phyloP scores from a whole-genome alignment of 352 stramenopile species.

The Globisporangium takayamanum region DNA sequence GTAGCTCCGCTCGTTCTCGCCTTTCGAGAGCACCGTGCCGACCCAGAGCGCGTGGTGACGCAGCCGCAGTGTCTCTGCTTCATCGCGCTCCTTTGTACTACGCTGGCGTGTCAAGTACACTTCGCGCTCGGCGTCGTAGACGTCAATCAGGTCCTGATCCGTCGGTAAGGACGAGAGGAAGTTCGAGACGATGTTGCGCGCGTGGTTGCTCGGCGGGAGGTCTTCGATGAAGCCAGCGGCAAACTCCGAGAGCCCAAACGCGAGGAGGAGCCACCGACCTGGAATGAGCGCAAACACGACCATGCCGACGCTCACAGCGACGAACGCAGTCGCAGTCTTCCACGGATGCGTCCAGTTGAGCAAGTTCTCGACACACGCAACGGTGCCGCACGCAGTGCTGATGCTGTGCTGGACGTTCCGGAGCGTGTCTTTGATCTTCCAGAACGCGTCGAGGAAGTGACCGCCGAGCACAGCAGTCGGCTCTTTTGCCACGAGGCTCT shows the following conservation, averaged over 20 bases:
- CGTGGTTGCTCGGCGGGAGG: slow-evolving; percentile 67
- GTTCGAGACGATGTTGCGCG: slow-evolving; percentile 77
- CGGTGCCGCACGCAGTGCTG: slow-evolving; percentile 53
- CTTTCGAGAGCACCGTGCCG: slow-evolving; percentile 51
- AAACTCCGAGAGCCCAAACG: slow-evolving; percentile 76
- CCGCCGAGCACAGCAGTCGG: slow-evolving; percentile 56
- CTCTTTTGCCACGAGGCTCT: slow-evolving; percentile 64
- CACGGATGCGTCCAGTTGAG: slow-evolving; percentile 87
- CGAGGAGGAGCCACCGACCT: slow-evolving; percentile 64
- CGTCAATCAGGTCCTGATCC: slow-evolving; percentile 71
- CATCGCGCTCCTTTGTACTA: slow-evolving; percentile 38
- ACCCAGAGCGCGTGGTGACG: slow-evolving; percentile 71
- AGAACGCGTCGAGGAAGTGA: slow-evolving; percentile 71
- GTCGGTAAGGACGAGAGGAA: slow-evolving; percentile 74
- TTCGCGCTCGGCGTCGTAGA: slow-evolving; percentile 60
- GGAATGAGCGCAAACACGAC: slow-evolving; percentile 64
- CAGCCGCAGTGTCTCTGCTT: slow-evolving; percentile 35
- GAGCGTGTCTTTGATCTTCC: slow-evolving; percentile 82
- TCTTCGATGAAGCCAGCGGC: slow-evolving; percentile 72
- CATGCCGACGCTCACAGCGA: slow-evolving; percentile 32
- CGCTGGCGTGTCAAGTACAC: slow-evolving; percentile 52
- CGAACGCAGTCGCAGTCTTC: slow-evolving; percentile 71
- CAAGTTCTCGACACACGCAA: slow-evolving; percentile 73
- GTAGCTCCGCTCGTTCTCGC: slow-evolving; percentile 49
- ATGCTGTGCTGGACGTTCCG: slow-evolving; percentile 72